Percentiles rank a stretch among this genome's conserved stretches.
Conservation (phyloP, 2,329 filamentous ascomycete genomes). For the Neofusicoccum parvum region DNA sequence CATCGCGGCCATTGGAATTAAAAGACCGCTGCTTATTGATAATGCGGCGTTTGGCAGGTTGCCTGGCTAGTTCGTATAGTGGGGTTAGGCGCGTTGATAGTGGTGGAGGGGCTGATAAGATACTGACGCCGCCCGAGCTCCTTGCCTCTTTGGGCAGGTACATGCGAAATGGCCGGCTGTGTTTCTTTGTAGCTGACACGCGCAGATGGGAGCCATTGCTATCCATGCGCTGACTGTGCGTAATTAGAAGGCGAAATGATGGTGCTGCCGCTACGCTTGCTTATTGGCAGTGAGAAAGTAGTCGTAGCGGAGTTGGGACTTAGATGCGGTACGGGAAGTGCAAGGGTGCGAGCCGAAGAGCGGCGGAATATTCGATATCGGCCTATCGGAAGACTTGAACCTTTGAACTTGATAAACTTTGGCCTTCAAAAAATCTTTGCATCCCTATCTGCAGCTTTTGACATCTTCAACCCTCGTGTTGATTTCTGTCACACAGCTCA, state of each 20-base stretch:
- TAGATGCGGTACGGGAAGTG: background rate
- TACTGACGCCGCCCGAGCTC: background rate
- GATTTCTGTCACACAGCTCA: background rate
- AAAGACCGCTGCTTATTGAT: background rate
- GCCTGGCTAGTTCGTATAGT: background rate
- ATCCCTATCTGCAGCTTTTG: background rate
- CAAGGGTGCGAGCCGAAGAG: conserved; percentile 10
- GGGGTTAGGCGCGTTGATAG: conserved; percentile 6
- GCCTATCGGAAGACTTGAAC: background rate
- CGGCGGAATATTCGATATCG: background rate
- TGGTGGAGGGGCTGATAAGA: conserved; percentile 5
- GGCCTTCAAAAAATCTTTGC: background rate
- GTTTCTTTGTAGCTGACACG: background rate
- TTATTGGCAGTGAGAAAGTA: background rate
- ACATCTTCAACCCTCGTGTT: background rate
- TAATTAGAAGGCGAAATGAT: no score
- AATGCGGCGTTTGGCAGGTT: background rate
- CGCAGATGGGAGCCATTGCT: no score
- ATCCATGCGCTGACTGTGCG: no score
- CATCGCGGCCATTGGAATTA: background rate
- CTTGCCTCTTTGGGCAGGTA: background rate
- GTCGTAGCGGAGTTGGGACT: background rate
- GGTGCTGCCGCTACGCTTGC: no score
- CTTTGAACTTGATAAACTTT: background rate
- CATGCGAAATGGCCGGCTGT: background rate